phyloP scores from a whole-genome alignment of 345 rosid genomes.

The Hibiscus tridactylites region DNA sequence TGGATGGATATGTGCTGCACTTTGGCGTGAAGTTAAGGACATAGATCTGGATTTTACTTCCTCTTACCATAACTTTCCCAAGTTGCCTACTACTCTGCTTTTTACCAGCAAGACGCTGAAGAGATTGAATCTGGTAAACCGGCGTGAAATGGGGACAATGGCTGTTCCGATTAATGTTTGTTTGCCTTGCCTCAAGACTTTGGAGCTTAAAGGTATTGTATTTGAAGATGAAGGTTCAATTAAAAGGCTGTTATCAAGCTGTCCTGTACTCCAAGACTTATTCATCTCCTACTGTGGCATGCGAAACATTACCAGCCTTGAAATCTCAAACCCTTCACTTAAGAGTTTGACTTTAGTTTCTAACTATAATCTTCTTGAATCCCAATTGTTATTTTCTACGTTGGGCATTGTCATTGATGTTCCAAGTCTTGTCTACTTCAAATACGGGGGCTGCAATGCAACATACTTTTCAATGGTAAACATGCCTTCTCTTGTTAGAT shows the following conservation, averaged over 20 bases:
- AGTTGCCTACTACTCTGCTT: neutral
- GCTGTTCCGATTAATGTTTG: neutral
- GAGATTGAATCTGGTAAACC: neutral
- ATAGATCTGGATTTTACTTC: neutral
- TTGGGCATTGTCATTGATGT: no score
- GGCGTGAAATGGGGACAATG: neutral
- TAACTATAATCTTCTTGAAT: no score
- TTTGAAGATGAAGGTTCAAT: neutral
- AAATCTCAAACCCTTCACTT: neutral
- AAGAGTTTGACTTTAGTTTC: neutral
- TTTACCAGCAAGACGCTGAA: neutral
- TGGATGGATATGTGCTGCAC: neutral
- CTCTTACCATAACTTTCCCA: neutral
- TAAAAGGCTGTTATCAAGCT: neutral
- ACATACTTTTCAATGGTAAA: neutral
- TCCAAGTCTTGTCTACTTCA: no score
- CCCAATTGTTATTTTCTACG: fast-evolving
- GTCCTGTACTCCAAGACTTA: neutral
- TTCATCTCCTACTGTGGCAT: neutral
- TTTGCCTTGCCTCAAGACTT: neutral
- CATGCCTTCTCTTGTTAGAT: neutral
- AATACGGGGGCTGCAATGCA: neutral
- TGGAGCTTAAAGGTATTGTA: neutral
- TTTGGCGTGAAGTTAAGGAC: neutral
- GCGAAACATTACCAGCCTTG: neutral